Base-by-base conservation (phyloP, 768 basidiomycete species). In the Lentinula sp. region DNA sequence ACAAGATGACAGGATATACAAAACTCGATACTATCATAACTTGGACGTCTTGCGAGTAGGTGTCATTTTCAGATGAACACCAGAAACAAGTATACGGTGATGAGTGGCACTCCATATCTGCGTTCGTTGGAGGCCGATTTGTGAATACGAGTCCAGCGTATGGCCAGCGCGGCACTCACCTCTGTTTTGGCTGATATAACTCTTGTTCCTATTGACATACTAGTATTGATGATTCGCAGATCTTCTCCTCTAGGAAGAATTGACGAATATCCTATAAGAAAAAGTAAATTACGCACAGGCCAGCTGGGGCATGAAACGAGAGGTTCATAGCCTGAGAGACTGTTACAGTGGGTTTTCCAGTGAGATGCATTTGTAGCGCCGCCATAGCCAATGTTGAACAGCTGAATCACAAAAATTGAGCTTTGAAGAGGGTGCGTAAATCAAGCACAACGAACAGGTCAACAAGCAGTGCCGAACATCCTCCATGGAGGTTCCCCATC, bases 71-170 rank as follows among this genome's bases (percentile, higher is more conserved):
- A 80, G 75, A 51, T 85, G 83, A 1, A 79, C 75, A 1, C 81
- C 84, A 0, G 84, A 84, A 5, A 78, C 80, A 9, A 83, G 79
- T 4, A 86, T 70, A 13, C 82, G 78, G 61, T 77, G 79, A 61
- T 77, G 72, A 2, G 80, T 83, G 9, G 69, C 69, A 59, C 80
- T 85, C 85, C 84, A 86, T 35, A 86, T 80, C 85, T 86, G 50
- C 28, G 49, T 28, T 28, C 28, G 28, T 28, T 28, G 28, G 28
- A 28, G 28, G 28, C 28, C 28, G 0, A 28, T 28, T 28, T 28
- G 28, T 28, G 28, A 28, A 28, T 28, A 28, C 28, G 28, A 28
- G 28, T 28, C 28, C 28, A 28, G 28, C 28, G 28, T 3, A 28
- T 28, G 28, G 4, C 28, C 4, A 28, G 3, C 28, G 28, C 4